A percentile compares a stretch with the other conserved stretches of the same genome.
Conservation (phyloP, 495 filamentous ascomycete genomes). For the Entonaema liquescens region DNA sequence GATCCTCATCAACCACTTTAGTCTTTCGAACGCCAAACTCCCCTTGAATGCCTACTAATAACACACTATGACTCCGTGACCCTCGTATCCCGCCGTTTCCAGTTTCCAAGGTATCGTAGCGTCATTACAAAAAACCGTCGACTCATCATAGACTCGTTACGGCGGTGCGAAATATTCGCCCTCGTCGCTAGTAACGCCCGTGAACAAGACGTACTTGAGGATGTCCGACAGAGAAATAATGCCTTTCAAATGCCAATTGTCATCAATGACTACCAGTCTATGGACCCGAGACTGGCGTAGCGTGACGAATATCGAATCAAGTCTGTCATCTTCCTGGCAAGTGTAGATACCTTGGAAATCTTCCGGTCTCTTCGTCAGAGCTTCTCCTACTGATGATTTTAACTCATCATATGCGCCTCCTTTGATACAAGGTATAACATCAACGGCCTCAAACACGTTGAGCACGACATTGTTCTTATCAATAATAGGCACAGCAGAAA, state of each 20-base stretch:
- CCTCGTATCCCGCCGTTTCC: constrained; percentile 34
- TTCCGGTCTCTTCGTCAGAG: constrained; percentile 83
- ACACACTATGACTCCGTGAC: constrained; percentile 15
- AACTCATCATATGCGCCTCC: constrained; percentile 92
- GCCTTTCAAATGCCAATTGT: constrained; percentile 82
- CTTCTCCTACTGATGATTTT: constrained; percentile 85
- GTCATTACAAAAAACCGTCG: constrained; percentile 25
- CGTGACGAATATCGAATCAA: constrained; percentile 96
- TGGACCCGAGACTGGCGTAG: constrained; percentile 95
- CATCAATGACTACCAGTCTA: constrained; percentile 90
- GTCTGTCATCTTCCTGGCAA: constrained; percentile 86
- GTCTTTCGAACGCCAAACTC: constrained; percentile 48
- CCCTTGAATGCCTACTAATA: constrained; percentile 41
- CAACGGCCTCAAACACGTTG: constrained; percentile 98
- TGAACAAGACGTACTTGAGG: constrained; percentile 89
- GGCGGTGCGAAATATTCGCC: constrained; percentile 55
- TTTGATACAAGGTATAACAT: constrained; percentile 95
- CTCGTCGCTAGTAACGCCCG: constrained; percentile 84
- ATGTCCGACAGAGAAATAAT: constrained; percentile 96
- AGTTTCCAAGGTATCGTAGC: constrained; percentile 38
- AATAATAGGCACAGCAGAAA: constrained; percentile 93
- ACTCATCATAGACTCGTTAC: constrained; percentile 29
- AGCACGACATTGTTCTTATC: constrained; percentile 83
- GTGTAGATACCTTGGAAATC: constrained; percentile 98
- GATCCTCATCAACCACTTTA: constrained; percentile 36